phyloP scores from a whole-genome alignment of 306 rosid species.

The Vigna nakashimae region DNA sequence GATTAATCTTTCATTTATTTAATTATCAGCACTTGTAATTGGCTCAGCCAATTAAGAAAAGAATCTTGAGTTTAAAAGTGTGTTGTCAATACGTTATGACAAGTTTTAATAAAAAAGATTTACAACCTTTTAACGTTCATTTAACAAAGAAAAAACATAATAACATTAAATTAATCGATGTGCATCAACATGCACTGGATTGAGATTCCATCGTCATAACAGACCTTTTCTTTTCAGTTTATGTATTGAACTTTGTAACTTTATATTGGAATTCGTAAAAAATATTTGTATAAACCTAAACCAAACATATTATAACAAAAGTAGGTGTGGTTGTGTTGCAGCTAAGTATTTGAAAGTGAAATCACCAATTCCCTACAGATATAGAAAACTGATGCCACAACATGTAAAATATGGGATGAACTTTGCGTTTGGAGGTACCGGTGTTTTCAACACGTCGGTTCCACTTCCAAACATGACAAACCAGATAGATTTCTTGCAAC shows the following conservation, averaged over 20 bases:
- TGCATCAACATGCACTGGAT: too few species aligned
- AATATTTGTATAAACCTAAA: too few species aligned
- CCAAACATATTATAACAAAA: background rate
- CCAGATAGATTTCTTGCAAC: slow-evolving; percentile 67
- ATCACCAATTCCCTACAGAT: slow-evolving; percentile 79
- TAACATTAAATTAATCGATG: too few species aligned
- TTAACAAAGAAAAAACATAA: too few species aligned
- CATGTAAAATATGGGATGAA: slow-evolving; percentile 79
- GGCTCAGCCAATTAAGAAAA: slow-evolving; percentile 5
- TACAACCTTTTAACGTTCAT: too few species aligned
- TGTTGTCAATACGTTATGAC: too few species aligned
- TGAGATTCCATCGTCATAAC: too few species aligned
- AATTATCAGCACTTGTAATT: background rate
- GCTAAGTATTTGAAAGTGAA: slow-evolving; percentile 71
- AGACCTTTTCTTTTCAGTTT: too few species aligned
- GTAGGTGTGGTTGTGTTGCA: slow-evolving; percentile 40
- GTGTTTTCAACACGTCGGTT: slow-evolving; percentile 69
- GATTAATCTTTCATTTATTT: background rate
- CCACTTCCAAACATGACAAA: slow-evolving; percentile 79
- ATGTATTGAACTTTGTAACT: too few species aligned
- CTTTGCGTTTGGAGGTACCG: slow-evolving; percentile 88
- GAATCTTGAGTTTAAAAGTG: background rate
- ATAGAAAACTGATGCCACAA: slow-evolving; percentile 49
- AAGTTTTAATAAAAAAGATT: too few species aligned
- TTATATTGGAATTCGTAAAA: too few species aligned